Percentiles rank a stretch among this genome's conserved stretches.
These are phyloP conservation scores for Vitis hybrid DNA, from an alignment of 177 flowering plant species.

Conservation along the genomic window DNA sequence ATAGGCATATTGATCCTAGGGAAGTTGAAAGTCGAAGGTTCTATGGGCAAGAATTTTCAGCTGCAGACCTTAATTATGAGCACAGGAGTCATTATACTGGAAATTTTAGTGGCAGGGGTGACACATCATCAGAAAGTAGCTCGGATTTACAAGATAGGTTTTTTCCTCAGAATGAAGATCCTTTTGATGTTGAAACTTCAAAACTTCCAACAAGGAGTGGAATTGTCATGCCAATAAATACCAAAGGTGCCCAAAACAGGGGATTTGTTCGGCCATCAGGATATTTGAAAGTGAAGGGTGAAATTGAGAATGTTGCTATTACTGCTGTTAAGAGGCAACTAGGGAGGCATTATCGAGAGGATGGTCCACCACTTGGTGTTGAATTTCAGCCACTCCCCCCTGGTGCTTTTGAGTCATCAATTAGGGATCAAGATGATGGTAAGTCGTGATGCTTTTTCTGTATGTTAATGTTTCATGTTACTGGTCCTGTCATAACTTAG, in stretches of 20 bases:
- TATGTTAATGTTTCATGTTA: not conserved
- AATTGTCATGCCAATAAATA: slow-evolving; percentile 15
- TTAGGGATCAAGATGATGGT: slow-evolving; percentile 32
- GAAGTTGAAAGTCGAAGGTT: slow-evolving; percentile 80
- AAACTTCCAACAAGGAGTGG: slow-evolving; percentile 32
- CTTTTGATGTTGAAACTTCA: slow-evolving; percentile 31
- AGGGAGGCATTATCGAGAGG: slow-evolving; percentile 66
- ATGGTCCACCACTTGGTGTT: slow-evolving; percentile 85
- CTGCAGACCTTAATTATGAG: slow-evolving; percentile 31
- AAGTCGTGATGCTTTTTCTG: slow-evolving; percentile 9
- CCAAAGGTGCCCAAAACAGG: slow-evolving; percentile 23
- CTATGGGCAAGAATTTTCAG: slow-evolving; percentile 32
- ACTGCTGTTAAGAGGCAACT: slow-evolving; percentile 82
- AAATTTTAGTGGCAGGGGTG: slow-evolving; percentile 32
- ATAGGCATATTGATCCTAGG: slow-evolving; percentile 47
- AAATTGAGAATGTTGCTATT: slow-evolving; percentile 74
- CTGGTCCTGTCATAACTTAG: not conserved
- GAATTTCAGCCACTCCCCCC: slow-evolving; percentile 88
- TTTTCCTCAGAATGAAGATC: slow-evolving; percentile 28
- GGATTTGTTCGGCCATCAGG: slow-evolving; percentile 59
- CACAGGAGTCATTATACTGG: slow-evolving; percentile 27
- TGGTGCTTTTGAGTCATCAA: slow-evolving; percentile 73
- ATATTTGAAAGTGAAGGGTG: slow-evolving; percentile 71
- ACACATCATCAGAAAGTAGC: slow-evolving; percentile 82
- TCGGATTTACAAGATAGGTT: slow-evolving; percentile 50